These are phyloP conservation scores for Backusella parvicylindrica DNA, from an alignment of 192 early-diverging fungal species.

Conservation along the genomic window DNA sequence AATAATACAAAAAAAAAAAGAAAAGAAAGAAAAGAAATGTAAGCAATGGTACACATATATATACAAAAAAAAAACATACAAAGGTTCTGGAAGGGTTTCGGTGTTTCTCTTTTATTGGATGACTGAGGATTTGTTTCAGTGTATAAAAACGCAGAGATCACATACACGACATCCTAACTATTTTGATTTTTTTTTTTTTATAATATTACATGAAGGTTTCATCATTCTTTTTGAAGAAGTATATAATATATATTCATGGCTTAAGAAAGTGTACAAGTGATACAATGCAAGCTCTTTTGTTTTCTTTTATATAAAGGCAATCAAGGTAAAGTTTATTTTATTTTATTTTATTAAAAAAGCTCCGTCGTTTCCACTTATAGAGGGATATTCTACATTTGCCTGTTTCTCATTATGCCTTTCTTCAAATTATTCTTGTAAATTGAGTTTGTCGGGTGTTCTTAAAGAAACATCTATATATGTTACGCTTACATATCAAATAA, in stretches of 20 bases:
- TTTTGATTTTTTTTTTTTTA: not conserved
- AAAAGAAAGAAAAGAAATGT: not conserved
- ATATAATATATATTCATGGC: not conserved
- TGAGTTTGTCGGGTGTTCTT: not conserved
- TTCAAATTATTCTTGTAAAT: not conserved
- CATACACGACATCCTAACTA: not conserved
- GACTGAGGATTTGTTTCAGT: not conserved
- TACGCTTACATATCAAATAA: too few species aligned
- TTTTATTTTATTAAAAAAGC: too few species aligned
- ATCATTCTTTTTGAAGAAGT: not conserved
- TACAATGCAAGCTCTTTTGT: not conserved
- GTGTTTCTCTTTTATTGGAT: not conserved
- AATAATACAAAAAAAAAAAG: not conserved
- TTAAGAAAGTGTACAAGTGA: not conserved
- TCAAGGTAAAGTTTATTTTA: not conserved
- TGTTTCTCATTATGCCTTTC: not conserved
- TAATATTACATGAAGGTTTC: not conserved
- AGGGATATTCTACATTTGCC: not conserved
- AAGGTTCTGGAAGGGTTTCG: not conserved
- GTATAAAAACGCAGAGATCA: not conserved
- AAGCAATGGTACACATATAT: not conserved
- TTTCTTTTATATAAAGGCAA: not conserved
- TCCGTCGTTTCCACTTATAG: not conserved
- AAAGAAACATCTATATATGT: too few species aligned
- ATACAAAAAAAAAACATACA: not conserved